A percentile compares a stretch with the other conserved stretches of the same genome.
These are phyloP conservation scores for Rhizophagus sp. DNA, from an alignment of 192 early-diverging fungal species.

Conservation along the genomic window DNA sequence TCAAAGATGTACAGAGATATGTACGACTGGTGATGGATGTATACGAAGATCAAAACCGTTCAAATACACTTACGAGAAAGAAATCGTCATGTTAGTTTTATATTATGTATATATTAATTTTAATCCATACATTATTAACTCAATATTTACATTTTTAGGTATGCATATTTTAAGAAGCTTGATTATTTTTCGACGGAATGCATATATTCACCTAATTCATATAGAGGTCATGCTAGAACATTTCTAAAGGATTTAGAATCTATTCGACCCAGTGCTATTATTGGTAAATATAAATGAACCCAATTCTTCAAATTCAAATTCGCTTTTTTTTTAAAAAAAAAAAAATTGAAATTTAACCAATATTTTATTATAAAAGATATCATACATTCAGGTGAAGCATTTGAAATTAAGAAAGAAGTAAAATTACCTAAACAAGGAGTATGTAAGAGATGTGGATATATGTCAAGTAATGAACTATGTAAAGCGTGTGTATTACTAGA, in stretches of 20 bases:
- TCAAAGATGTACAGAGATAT: constrained; percentile 89
- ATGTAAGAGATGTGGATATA: constrained; percentile 93
- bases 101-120: background rate
- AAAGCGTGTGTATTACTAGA: constrained; percentile 95
- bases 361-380: constrained; percentile 62
- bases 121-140: background rate
- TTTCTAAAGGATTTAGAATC: constrained; percentile 96
- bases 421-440: constrained; percentile 62
- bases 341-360: background rate
- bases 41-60: constrained; percentile 94
- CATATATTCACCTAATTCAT: constrained; percentile 96
- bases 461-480: constrained; percentile 87
- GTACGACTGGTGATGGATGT: constrained; percentile 73
- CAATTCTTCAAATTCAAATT: background rate
- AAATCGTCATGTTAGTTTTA: constrained; percentile 86
- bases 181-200: constrained; percentile 99
- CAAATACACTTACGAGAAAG: constrained; percentile 99
- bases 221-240: constrained; percentile 90
- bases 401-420: constrained; percentile 64
- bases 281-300: constrained; percentile 52
- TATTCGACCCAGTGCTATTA: constrained; percentile 84
- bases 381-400: constrained; percentile 92
- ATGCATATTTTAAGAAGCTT: constrained; percentile 94
- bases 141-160: constrained; percentile 33
- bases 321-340: constrained; percentile 18